Evolutionary conservation across 495 filamentous ascomycete species (phyloP), one percentile per base, ranked within the genome.

Genomic region (Aspergillus cavernicola): DNA sequence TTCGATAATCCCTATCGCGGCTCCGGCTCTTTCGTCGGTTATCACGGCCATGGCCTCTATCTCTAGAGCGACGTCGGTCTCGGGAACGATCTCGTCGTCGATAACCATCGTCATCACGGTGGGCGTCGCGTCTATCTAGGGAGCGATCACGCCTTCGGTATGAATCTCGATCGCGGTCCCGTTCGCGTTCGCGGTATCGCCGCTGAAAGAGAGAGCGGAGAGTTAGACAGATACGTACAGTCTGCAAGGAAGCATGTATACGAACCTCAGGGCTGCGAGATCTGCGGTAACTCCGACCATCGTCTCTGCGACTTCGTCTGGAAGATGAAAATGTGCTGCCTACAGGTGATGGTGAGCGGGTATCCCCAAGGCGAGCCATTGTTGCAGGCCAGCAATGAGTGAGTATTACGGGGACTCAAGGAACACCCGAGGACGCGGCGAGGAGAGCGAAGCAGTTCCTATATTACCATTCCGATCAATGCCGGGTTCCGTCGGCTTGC

Each of bases 271-370:
- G 73, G 60, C 88, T 92, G 65, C 86, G 80, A 66, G 88, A 88
- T 55, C 86, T 81, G 54, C 87, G 81, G 52, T 71, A 73, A 56
- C 75, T 59, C 47, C 80, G 73, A 36, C 70, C 72, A 69, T 86
- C 85, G 67, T 90, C 86, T 79, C 85, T 83, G 65, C 85, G 86
- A 61, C 66, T 74, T 60, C 82, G 80, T 76, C 82, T 85, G 62
- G 85, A 85, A 63, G 85, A 84, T 72, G 85, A 86, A 71, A 80
- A 83, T 66, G 87, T 84, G 79, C 86, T 90, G 85, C 87, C 88
- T 90, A 86, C 85, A 86, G 88, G 88, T 83, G 88, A 90, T 88
- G 88, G 88, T 91, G 88, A 91, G 87, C 87, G 88, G 83, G 86
- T 84, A 84, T 90, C 86, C 84, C 82, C 86, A 81, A 83, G 88